Evolutionary conservation across 495 filamentous ascomycete genomes (phyloP).

Genomic region (Lophiotrema nucula): DNA sequence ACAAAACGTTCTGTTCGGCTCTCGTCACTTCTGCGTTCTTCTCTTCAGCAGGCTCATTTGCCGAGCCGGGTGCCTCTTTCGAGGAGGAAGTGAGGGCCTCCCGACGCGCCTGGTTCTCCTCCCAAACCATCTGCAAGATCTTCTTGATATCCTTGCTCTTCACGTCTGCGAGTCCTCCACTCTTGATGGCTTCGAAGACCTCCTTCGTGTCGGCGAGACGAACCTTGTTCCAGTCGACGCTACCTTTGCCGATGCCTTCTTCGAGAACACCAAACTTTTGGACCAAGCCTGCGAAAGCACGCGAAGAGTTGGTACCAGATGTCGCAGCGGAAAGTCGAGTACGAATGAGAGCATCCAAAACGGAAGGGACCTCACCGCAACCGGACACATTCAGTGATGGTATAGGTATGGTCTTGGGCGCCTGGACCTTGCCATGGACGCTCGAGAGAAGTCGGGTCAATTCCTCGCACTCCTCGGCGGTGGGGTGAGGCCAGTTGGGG

Average conservation of each 20-base stretch:
- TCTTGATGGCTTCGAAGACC: slow-evolving; percentile 69
- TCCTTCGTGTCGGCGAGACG: slow-evolving; percentile 60
- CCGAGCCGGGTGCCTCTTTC: slow-evolving; percentile 37
- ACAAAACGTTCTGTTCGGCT: slow-evolving; percentile 58
- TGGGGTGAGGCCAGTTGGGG: slow-evolving; percentile 67
- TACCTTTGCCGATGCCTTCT: slow-evolving; percentile 67
- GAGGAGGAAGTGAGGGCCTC: slow-evolving; percentile 37
- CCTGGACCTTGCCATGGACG: slow-evolving; percentile 63
- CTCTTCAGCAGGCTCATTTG: slow-evolving; percentile 45
- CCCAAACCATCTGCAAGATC: slow-evolving; percentile 76
- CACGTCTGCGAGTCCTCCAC: slow-evolving; percentile 65
- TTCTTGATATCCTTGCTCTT: slow-evolving; percentile 78
- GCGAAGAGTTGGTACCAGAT: slow-evolving; percentile 61
- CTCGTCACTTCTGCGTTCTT: slow-evolving; percentile 52
- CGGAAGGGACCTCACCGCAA: slow-evolving; percentile 90
- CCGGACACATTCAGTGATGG: slow-evolving; percentile 80
- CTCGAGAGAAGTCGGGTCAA: slow-evolving; percentile 67
- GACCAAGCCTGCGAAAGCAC: slow-evolving; percentile 70
- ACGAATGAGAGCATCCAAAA: slow-evolving; percentile 83
- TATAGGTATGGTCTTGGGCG: slow-evolving; percentile 66
- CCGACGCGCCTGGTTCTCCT: slow-evolving; percentile 60
- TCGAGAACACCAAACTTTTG: slow-evolving; percentile 64
- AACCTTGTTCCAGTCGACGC: slow-evolving; percentile 84
- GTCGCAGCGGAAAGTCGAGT: slow-evolving; percentile 79
- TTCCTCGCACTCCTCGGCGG: slow-evolving; percentile 67